These are phyloP conservation scores for Hymenotorrendiella dingleyae DNA, from an alignment of 2,329 filamentous ascomycete genomes.

Conservation along the genomic window DNA sequence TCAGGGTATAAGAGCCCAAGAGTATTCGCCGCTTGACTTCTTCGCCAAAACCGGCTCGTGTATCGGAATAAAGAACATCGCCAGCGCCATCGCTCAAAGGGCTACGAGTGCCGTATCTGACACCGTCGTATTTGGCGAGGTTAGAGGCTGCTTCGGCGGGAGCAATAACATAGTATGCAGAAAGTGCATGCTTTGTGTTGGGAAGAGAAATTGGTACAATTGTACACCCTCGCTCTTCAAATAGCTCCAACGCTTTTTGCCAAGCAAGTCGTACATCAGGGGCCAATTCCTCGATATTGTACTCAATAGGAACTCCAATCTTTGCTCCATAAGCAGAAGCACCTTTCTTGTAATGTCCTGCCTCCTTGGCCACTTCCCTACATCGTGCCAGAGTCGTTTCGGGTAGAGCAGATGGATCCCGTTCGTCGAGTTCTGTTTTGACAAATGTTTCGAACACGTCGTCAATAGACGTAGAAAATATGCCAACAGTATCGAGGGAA, in stretches of 20 bases:
- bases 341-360: neutral
- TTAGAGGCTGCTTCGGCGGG: conserved; percentile 95
- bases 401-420: conserved; percentile 49
- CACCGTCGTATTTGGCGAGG: conserved; percentile 91
- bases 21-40: conserved; percentile 86
- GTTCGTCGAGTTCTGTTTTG: conserved; percentile 10
- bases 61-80: conserved; percentile 68
- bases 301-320: conserved; percentile 66
- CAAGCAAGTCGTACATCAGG: conserved; percentile 65
- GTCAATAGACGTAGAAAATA: conserved; percentile 43
- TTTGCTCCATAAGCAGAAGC: conserved; percentile 11
- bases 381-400: conserved; percentile 4
- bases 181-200: conserved; percentile 76
- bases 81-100: conserved; percentile 46
- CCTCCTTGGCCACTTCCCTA: neutral
- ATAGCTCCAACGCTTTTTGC: conserved; percentile 50
- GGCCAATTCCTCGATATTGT: conserved; percentile 80
- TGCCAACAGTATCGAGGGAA: conserved; percentile 66
- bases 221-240: conserved; percentile 61
- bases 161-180: conserved; percentile 92
- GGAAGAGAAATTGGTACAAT: conserved; percentile 76
- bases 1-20: conserved; percentile 83
- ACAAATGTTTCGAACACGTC: conserved; percentile 30
- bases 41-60: conserved; percentile 68
- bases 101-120: conserved; percentile 66